phyloP scores from a whole-genome alignment of 176 grass and related monocot genomes.

The sorghum (Sorghum bicolor) region Sorghum_bicolor_NCBIv3 NC_012878.2:55615501-55616000 shows the following conservation, averaged over 20 bases:
- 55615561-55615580: conserved; percentile 58
- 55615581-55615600: conserved; percentile 62
- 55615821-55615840: conserved; percentile 39
- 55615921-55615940: conserved; percentile 49
- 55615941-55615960: conserved; percentile 63
- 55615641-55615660: conserved; percentile 56
- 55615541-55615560: conserved; percentile 44
- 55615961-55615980: conserved; percentile 58
- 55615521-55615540: conserved; percentile 40
- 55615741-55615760: conserved; percentile 46
- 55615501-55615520: conserved; percentile 13
- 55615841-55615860: conserved; percentile 40
- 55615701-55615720: conserved; percentile 50
- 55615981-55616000: conserved; percentile 66
- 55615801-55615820: conserved; percentile 48
- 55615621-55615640: conserved; percentile 52
- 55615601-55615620: conserved; percentile 46
- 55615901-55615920: conserved; percentile 54
- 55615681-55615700: conserved; percentile 59
- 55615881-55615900: conserved; percentile 44
- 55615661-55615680: conserved; percentile 64
- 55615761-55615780: conserved; percentile 64
- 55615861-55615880: conserved; percentile 52
- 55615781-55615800: conserved; percentile 56
- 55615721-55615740: conserved; percentile 54